Evolutionary conservation across 352 stramenopile species (phyloP).

Genomic region (Sclerospora graminicola): DNA sequence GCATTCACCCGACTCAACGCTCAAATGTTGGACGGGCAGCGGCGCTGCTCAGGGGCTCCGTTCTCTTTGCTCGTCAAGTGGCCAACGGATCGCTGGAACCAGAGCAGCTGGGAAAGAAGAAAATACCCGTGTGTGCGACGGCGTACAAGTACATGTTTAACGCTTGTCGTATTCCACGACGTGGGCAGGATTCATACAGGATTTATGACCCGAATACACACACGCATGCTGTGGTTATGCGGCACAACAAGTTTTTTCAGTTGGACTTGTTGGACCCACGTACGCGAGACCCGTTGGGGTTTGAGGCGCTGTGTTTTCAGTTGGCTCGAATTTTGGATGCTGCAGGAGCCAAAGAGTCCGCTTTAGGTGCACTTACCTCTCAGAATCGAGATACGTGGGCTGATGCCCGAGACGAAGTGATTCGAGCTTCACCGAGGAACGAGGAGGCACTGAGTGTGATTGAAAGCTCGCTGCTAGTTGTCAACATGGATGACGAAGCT

Average conservation of each 20-base stretch:
- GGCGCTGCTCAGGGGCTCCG: constrained; percentile 73
- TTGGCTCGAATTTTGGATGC: constrained; percentile 38
- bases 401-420: constrained; percentile 56
- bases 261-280: constrained; percentile 39
- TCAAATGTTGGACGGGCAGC: constrained; percentile 64
- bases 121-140: constrained; percentile 87
- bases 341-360: constrained; percentile 38
- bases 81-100: constrained; percentile 72
- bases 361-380: constrained; percentile 56
- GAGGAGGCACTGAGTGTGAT: constrained; percentile 39
- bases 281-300: constrained; percentile 29
- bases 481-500: constrained; percentile 58
- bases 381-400: constrained; percentile 72
- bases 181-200: constrained; percentile 60
- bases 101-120: constrained; percentile 84
- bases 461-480: constrained; percentile 54
- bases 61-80: constrained; percentile 87
- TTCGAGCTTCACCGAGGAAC: constrained; percentile 46
- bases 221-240: constrained; percentile 87
- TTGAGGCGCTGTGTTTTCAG: constrained; percentile 50
- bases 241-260: constrained; percentile 69
- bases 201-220: constrained; percentile 85
- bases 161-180: constrained; percentile 86
- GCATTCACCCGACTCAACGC: constrained; percentile 41
- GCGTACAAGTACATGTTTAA: constrained; percentile 96